phyloP scores from a whole-genome alignment of 306 rosid genomes.

The Pyrus pyrifolia region DNA sequence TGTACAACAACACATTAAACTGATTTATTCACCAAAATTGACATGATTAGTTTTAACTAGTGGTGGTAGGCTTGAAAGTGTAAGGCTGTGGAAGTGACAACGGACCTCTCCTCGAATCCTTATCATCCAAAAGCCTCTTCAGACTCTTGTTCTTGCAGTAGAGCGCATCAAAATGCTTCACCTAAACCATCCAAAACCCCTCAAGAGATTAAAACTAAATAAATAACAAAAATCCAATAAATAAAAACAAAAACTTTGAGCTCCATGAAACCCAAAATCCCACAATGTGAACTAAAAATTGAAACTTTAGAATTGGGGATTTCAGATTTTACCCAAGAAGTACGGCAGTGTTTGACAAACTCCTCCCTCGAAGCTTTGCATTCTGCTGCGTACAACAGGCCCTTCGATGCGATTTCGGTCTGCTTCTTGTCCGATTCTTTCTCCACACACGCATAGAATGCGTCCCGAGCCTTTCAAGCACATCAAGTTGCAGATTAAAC shows the following conservation, averaged over 20 bases:
- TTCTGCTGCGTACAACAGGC: conserved; percentile 69
- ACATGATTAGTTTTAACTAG: conserved; percentile 7
- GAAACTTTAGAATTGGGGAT: background rate
- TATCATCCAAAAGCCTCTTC: conserved; percentile 90
- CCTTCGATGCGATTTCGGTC: conserved; percentile 86
- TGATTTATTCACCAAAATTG: conserved; percentile 1
- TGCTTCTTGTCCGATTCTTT: conserved; percentile 64
- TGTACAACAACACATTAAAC: conserved; percentile 7
- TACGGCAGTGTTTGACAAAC: conserved; percentile 66
- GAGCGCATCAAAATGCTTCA: conserved; percentile 86
- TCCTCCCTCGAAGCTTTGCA: conserved; percentile 53
- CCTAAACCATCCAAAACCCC: conserved; percentile 31
- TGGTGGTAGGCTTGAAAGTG: conserved; percentile 41
- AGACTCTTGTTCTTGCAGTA: conserved; percentile 64
- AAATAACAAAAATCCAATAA: background rate
- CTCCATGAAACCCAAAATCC: background rate
- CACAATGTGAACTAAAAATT: background rate
- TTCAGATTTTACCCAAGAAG: conserved; percentile 66
- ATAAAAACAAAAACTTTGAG: conserved; percentile 1
- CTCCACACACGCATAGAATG: conserved; percentile 74
- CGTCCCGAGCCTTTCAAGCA: conserved; percentile 70
- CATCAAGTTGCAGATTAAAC: conserved; percentile 7
- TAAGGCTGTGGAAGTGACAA: conserved; percentile 62
- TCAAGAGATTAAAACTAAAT: background rate
- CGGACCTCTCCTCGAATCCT: conserved; percentile 81